Percentiles rank a stretch among this genome's conserved stretches.
phyloP scores from a whole-genome alignment of 306 rosid genomes.

The Leucaena leucocephala region DNA sequence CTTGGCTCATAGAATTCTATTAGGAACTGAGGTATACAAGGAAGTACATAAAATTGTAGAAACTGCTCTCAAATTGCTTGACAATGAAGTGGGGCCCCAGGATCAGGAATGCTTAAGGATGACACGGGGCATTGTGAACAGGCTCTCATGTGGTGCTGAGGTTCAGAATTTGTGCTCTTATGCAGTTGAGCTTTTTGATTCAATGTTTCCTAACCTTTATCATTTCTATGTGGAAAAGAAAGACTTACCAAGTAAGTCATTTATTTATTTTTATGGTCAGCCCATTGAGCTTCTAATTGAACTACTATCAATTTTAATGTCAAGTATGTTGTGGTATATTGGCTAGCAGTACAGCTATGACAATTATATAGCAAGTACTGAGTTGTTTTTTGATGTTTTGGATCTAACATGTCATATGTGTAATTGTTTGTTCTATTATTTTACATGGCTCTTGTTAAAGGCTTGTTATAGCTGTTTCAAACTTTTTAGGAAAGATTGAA shows the following conservation, averaged over 20 bases:
- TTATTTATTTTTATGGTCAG: constrained; percentile 20
- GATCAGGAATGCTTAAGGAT: constrained; percentile 71
- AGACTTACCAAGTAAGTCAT: constrained; percentile 62
- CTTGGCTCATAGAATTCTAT: constrained; percentile 69
- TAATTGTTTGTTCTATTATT: constrained; percentile 1
- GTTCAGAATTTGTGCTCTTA: constrained; percentile 79
- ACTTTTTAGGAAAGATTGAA: not conserved
- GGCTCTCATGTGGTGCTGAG: constrained; percentile 87
- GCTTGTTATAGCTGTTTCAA: constrained; percentile 25
- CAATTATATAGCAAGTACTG: not conserved
- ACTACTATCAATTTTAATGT: constrained; percentile 2
- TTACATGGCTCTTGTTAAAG: constrained; percentile 6
- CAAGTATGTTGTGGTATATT: constrained; percentile 1
- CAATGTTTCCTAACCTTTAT: constrained; percentile 47
- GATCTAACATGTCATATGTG: constrained; percentile 28
- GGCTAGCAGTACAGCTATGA: not conserved
- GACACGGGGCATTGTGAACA: constrained; percentile 84
- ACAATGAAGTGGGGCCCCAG: constrained; percentile 74
- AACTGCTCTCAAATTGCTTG: constrained; percentile 59
- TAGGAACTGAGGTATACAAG: constrained; percentile 57
- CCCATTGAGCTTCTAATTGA: constrained; percentile 22
- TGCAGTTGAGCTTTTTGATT: constrained; percentile 71
- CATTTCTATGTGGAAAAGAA: constrained; percentile 42
- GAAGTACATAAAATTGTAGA: constrained; percentile 64
- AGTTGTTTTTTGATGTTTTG: constrained; percentile 28